Percentiles rank a stretch among this genome's conserved stretches.
Conservation (phyloP, 208 protist species). For the Zelonia costaricensis region DNA sequence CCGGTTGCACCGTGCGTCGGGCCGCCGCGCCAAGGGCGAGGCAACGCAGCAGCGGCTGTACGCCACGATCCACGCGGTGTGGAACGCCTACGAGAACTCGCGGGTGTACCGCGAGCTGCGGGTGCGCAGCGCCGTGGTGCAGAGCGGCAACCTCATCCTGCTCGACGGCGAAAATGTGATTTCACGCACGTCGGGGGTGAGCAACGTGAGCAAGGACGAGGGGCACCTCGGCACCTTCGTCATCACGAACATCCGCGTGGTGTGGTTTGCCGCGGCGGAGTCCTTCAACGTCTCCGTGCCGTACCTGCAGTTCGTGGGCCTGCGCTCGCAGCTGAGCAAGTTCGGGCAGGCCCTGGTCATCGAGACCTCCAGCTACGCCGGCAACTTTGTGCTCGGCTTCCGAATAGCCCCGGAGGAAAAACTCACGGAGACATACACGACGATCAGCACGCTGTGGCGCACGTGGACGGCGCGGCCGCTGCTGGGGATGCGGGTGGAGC, state of each 20-base stretch:
- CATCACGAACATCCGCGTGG: slow-evolving; percentile 95
- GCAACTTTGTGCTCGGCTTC: slow-evolving; percentile 90
- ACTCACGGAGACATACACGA: slow-evolving; percentile 76
- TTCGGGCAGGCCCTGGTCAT: slow-evolving; percentile 87
- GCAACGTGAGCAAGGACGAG: slow-evolving; percentile 92
- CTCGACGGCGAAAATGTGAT: slow-evolving; percentile 90
- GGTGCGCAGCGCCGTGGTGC: slow-evolving; percentile 89
- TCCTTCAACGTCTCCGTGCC: slow-evolving; percentile 97
- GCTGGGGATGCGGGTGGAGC: slow-evolving; percentile 72
- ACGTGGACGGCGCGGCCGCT: slow-evolving; percentile 77
- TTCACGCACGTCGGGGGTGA: slow-evolving; percentile 82
- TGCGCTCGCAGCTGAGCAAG: slow-evolving; percentile 77
- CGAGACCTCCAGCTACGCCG: slow-evolving; percentile 63
- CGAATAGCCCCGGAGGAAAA: slow-evolving; percentile 72
- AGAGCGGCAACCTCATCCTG: slow-evolving; percentile 82
- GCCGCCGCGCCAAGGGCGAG: not conserved
- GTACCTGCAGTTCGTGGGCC: slow-evolving; percentile 90
- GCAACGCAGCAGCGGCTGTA: slow-evolving; percentile 12
- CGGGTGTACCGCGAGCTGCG: slow-evolving; percentile 95
- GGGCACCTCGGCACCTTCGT: slow-evolving; percentile 93
- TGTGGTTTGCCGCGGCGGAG: slow-evolving; percentile 92
- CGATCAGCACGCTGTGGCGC: slow-evolving; percentile 81
- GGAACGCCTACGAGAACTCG: slow-evolving; percentile 94
- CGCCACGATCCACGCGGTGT: slow-evolving; percentile 39
- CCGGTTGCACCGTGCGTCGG: not conserved